Percentiles rank a stretch among this genome's conserved stretches.
Conservation (phyloP, 345 rosid species). For the Brassica juncea region DNA sequence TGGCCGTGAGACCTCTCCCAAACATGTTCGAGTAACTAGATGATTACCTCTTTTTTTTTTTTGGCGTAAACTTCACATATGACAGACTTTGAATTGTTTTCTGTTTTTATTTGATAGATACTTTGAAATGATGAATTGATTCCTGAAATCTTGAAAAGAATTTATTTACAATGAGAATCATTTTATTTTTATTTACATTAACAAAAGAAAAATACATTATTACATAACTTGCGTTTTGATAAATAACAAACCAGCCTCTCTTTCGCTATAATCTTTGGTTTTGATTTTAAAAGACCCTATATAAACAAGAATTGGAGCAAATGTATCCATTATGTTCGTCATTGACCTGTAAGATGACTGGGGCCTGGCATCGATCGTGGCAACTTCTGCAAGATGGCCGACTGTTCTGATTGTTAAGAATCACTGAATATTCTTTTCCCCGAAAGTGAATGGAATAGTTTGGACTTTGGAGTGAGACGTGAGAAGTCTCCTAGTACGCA, state of each 20-base stretch:
- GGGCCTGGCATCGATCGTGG: constrained; percentile 26
- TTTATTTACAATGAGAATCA: neutral
- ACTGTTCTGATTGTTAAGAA: neutral
- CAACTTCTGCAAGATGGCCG: neutral
- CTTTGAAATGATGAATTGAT: neutral
- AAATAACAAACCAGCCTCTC: too few relatives aligned
- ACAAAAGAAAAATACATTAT: neutral
- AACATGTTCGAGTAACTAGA: constrained; percentile 61
- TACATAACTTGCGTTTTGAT: neutral
- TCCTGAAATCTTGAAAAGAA: neutral
- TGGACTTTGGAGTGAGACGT: neutral
- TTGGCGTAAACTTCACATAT: neutral
- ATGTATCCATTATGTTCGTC: neutral
- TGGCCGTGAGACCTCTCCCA: constrained; percentile 93
- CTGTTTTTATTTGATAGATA: neutral
- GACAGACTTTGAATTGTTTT: neutral
- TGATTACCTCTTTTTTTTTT: neutral
- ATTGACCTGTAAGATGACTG: neutral
- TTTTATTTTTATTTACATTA: neutral
- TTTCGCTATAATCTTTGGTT: too few relatives aligned
- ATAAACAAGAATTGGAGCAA: neutral
- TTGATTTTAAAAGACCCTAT: too few relatives aligned
- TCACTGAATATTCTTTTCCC: neutral
- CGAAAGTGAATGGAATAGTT: neutral
- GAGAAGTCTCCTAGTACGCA: constrained; percentile 20